A percentile compares a stretch with the other conserved stretches of the same genome.
These are phyloP conservation scores for Lachancea meyersii DNA, from an alignment of 805 yeast genomes.

Conservation along the genomic window DNA sequence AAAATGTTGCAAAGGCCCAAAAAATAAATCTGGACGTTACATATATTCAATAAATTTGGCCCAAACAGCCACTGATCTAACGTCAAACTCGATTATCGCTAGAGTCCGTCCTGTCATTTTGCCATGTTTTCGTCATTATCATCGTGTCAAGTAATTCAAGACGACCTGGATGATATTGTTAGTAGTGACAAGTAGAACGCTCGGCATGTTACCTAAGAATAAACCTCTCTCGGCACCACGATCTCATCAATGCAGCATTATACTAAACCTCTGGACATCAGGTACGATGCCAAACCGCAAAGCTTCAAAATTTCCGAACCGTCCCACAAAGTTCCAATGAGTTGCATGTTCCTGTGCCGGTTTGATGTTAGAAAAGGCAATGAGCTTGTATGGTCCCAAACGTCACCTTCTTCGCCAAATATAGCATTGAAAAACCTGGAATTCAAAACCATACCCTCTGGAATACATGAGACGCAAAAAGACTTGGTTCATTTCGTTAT, in stretches of 20 bases:
- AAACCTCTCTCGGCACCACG: too few relatives aligned
- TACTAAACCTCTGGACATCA: conserved; percentile 6
- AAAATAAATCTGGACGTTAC: too few relatives aligned
- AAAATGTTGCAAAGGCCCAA: too few relatives aligned
- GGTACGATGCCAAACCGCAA: conserved; percentile 5
- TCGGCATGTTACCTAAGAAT: too few relatives aligned
- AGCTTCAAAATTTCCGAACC: conserved; percentile 8
- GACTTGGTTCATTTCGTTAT: conserved; percentile 53
- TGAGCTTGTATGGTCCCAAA: conserved; percentile 25
- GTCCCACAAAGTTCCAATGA: conserved; percentile 13
- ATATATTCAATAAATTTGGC: too few relatives aligned
- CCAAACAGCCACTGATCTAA: too few relatives aligned
- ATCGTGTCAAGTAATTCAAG: neutral
- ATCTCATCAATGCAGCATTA: conserved; percentile 2
- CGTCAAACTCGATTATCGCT: too few relatives aligned
- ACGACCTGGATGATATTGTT: neutral
- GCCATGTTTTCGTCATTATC: too few relatives aligned
- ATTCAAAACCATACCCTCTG: conserved; percentile 63
- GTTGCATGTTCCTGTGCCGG: conserved; percentile 26
- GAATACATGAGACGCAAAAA: conserved; percentile 45
- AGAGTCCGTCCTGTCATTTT: too few relatives aligned
- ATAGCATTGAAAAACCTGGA: conserved; percentile 42
- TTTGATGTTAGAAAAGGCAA: conserved; percentile 33
- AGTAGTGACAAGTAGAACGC: neutral
- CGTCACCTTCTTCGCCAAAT: conserved; percentile 7